Conservation (phyloP, 345 rosid species). For the Sonneratia caseolaris region DNA sequence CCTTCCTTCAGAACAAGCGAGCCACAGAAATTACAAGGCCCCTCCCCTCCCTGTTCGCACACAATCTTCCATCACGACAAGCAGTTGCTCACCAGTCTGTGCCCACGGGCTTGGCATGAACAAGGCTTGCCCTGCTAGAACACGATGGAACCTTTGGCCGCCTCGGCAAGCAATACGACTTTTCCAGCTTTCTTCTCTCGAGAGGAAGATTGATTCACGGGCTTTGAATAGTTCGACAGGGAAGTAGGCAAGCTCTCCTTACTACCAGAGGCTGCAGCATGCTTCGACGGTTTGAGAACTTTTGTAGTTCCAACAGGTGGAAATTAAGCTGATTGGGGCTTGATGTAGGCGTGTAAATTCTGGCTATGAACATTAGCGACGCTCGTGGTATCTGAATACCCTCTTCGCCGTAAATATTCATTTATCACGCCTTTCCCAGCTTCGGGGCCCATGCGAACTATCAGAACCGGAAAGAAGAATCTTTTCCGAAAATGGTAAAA, state of each 20-base stretch:
- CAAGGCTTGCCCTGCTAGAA: conserved; percentile 95
- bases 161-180: conserved; percentile 82
- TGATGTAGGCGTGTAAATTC: conserved; percentile 60
- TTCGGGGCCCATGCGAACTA: conserved; percentile 39
- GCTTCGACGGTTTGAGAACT: conserved; percentile 37
- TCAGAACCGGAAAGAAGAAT: neutral
- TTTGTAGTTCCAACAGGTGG: conserved; percentile 39
- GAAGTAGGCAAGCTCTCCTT: conserved; percentile 17
- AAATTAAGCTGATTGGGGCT: conserved; percentile 46
- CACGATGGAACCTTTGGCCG: conserved; percentile 85
- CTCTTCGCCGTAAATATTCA: conserved; percentile 66
- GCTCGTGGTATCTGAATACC: conserved; percentile 31
- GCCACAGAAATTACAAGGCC: conserved; percentile 82
- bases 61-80: conserved; percentile 93
- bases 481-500: neutral
- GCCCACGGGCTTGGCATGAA: conserved; percentile 80
- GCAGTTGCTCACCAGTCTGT: conserved; percentile 79
- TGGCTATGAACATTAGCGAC: conserved; percentile 29
- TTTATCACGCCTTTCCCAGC: conserved; percentile 58
- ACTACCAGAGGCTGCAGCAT: conserved; percentile 22
- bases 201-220: conserved; percentile 31
- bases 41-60: conserved; percentile 97
- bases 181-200: conserved; percentile 83
- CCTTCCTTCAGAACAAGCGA: conserved; percentile 83
- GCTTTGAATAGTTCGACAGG: conserved; percentile 18